Evolutionary conservation across 148 eudicot species (phyloP).

Genomic region (Chenopodium berlandieri): DNA sequence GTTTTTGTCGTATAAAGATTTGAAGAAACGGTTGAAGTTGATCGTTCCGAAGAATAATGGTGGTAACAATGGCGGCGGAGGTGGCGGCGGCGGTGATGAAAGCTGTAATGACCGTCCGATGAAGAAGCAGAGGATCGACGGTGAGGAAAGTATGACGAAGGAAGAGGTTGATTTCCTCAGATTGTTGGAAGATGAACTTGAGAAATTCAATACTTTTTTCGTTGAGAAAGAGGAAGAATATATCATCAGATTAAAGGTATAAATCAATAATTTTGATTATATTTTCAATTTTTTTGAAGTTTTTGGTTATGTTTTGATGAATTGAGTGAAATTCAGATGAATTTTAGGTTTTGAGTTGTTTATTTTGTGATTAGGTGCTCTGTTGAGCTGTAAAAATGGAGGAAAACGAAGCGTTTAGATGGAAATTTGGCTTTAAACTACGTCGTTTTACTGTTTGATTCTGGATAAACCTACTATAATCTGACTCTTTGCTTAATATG

Average conservation of each 20-base stretch:
- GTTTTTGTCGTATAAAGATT: constrained; percentile 81
- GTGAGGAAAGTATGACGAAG: constrained; percentile 45
- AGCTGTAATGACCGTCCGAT: constrained; percentile 31
- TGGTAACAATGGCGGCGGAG: constrained; percentile 13
- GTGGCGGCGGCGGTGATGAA: constrained; percentile 1
- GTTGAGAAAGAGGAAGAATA: constrained; percentile 95
- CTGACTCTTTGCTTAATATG: neutral
- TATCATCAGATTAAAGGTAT: constrained; percentile 85
- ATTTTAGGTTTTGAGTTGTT: constrained; percentile 10
- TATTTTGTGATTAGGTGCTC: neutral
- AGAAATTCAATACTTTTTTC: constrained; percentile 82
- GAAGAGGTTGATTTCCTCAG: constrained; percentile 67
- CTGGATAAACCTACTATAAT: neutral
- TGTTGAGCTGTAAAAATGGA: neutral
- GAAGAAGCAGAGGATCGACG: constrained; percentile 45
- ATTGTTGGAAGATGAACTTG: constrained; percentile 78
- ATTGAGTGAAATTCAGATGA: neutral
- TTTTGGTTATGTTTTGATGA: neutral
- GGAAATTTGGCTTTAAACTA: neutral
- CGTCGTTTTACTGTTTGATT: neutral
- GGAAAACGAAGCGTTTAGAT: neutral
- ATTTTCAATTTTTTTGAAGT: neutral
- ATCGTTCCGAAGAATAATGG: constrained; percentile 41
- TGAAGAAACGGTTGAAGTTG: constrained; percentile 81
- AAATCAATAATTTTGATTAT: neutral